phyloP scores from a whole-genome alignment of 108 stramenopile species.

The Fragilaria radians region DNA sequence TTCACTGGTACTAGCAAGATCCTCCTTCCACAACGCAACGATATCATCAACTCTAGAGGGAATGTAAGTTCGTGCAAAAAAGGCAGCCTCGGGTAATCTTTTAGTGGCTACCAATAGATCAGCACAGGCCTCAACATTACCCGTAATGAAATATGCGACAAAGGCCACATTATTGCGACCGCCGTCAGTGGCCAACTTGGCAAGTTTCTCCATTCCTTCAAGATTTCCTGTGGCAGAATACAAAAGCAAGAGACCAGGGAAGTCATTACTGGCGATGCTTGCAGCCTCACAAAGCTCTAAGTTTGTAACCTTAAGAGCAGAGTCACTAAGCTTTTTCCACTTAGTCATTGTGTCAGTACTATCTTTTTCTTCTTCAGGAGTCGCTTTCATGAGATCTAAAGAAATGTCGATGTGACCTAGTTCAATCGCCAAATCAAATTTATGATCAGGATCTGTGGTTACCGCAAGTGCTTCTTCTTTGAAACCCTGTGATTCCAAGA shows the following conservation, averaged over 20 bases:
- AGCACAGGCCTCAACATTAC: constrained; percentile 89
- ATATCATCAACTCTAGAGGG: constrained; percentile 89
- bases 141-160: constrained; percentile 83
- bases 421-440: constrained; percentile 95
- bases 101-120: constrained; percentile 84
- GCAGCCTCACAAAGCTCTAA: constrained; percentile 91
- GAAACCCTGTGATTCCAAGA: constrained; percentile 98
- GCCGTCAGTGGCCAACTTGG: constrained; percentile 57
- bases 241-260: constrained; percentile 88
- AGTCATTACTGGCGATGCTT: constrained; percentile 85
- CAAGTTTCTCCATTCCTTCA: constrained; percentile 85
- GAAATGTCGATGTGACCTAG: constrained; percentile 90
- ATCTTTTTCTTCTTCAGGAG: constrained; percentile 82
- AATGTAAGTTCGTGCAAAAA: constrained; percentile 96
- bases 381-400: constrained; percentile 70
- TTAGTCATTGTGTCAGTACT: constrained; percentile 91
- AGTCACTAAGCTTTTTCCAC: constrained; percentile 97
- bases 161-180: constrained; percentile 96
- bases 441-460: constrained; percentile 91
- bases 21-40: constrained; percentile 90
- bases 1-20: constrained; percentile 77
- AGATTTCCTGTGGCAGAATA: constrained; percentile 91
- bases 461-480: constrained; percentile 98
- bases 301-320: constrained; percentile 90
- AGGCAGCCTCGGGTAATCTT: constrained; percentile 96